Base-by-base conservation (phyloP, 768 basidiomycete species). In the Trichaptum fuscoviolaceum region DNA sequence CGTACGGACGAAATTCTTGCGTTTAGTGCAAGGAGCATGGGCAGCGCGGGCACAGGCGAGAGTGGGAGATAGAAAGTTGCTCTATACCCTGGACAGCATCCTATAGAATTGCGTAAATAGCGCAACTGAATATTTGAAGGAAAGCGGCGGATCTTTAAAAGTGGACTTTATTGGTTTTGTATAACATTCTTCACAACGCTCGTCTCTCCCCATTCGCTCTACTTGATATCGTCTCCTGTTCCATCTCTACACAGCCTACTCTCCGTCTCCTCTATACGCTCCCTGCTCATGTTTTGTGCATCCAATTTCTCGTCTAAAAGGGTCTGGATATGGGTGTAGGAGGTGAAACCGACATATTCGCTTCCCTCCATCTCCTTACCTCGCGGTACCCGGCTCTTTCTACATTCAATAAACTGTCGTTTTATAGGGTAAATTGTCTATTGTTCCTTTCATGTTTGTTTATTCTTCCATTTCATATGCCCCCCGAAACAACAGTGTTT, bases 1-100 rank as follows among this genome's bases (percentile, higher is more conserved):
- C 59, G 59, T 17, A 61, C 59, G 59, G 59, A 61, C 25, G 59
- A 61, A 18, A 61, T 61, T 23, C 24, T 61, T 3, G 25, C 24
- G 30, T 61, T 61, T 18, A 61, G 59, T 18, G 59, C 59, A 18
- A 12, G 59, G 24, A 34, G 59, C 59, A 61, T 61, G 59, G 59
- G 59, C 3, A 52, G 42, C 42, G 42, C 42, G 42, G 42, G 42
- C 10, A 52, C 42, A 12, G 42, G 42, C 42, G 42, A 52, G 42
- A 52, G 10, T 20, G 42, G 42, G 15, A 4, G 42, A 12, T 52
- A 52, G 42, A 20, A 8, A 30, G 8, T 2, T 30, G 30, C 30
- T 30, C 30, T 30, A 2, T 20, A 12, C 42, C 42, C 42, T 20
- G 6, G 42, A 2, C 10, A 12, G 6, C 42, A 52, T 6, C 5